These are phyloP conservation scores for Verticillium isaacii DNA, from an alignment of 2,329 filamentous ascomycete species.

Conservation along the genomic window DNA sequence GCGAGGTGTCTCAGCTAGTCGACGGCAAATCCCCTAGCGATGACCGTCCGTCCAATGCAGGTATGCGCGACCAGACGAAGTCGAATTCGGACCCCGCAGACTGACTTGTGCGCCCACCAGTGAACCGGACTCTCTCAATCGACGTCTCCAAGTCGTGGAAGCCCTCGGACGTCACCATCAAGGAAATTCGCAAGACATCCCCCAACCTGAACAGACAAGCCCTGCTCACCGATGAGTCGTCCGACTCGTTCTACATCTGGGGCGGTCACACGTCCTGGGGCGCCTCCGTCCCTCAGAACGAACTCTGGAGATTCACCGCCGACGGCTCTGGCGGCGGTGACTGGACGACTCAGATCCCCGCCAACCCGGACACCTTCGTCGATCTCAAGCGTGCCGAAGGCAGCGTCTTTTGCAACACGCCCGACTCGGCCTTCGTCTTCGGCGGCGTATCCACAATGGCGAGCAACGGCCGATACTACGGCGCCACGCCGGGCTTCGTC, in stretches of 20 bases:
- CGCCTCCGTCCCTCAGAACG: constrained; percentile 16
- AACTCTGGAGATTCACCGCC: constrained; percentile 25
- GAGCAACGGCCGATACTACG: constrained; percentile 13
- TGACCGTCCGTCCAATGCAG: constrained; percentile 16
- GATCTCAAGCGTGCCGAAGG: constrained; percentile 25
- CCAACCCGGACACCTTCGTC: constrained; percentile 25
- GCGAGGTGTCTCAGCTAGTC: constrained; percentile 22
- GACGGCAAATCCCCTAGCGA: constrained; percentile 16
- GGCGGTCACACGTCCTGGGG: constrained; percentile 21
- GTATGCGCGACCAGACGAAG: constrained; percentile 9
- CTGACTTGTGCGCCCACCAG: constrained; percentile 8
- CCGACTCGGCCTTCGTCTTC: constrained; percentile 23
- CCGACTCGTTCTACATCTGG: constrained; percentile 26
- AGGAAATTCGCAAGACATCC: constrained; percentile 20
- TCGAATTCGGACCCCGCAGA: background rate
- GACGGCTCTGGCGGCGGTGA: constrained; percentile 25
- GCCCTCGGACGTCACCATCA: constrained; percentile 23
- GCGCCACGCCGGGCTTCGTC: constrained; percentile 22
- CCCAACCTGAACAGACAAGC: constrained; percentile 24
- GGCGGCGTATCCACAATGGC: constrained; percentile 20
- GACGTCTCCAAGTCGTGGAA: constrained; percentile 26
- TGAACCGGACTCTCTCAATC: constrained; percentile 28
- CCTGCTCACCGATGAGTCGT: constrained; percentile 24
- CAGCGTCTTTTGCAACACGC: constrained; percentile 19
- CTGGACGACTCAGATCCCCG: constrained; percentile 22